A percentile compares a stretch with the other conserved stretches of the same genome.
Conservation (phyloP, 2,329 filamentous ascomycete genomes). For the Hypoxylon sp. region DNA sequence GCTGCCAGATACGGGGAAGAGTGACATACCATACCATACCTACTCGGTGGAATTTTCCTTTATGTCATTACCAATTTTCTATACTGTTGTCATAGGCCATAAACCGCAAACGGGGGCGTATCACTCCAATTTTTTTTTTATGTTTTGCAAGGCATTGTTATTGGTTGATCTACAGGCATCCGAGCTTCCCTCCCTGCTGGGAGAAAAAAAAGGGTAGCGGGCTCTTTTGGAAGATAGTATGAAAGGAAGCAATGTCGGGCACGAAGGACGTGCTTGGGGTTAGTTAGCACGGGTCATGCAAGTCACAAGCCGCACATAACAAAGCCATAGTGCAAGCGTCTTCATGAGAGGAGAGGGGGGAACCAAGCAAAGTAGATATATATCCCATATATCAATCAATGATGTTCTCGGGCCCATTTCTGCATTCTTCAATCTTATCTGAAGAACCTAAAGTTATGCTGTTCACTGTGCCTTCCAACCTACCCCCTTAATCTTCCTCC, state of each 20-base stretch:
- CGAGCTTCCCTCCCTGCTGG: constrained; percentile 1
- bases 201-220: constrained; percentile 8
- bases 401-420: constrained; percentile 33
- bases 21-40: constrained; percentile 11
- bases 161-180: constrained; percentile 21
- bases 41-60: constrained; percentile 19
- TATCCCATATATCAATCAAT: constrained; percentile 43
- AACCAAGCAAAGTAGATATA: constrained; percentile 40
- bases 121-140: constrained; percentile 13
- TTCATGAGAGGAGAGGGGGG: constrained; percentile 21
- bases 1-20: constrained; percentile 14
- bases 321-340: constrained; percentile 5
- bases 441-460: not conserved
- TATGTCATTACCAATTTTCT: constrained; percentile 23
- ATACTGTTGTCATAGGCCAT: constrained; percentile 29
- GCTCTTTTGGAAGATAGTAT: constrained; percentile 6
- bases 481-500: not conserved
- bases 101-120: constrained; percentile 30
- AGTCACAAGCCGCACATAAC: constrained; percentile 15
- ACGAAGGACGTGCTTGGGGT: not conserved
- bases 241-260: constrained; percentile 3
- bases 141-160: constrained; percentile 24
- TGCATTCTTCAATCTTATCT: constrained; percentile 4
- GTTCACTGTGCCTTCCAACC: not conserved
- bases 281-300: constrained; percentile 13